These are phyloP conservation scores for Cladophialophora yegresii DNA, from an alignment of 2,329 filamentous ascomycete species.

Conservation along the genomic window DNA sequence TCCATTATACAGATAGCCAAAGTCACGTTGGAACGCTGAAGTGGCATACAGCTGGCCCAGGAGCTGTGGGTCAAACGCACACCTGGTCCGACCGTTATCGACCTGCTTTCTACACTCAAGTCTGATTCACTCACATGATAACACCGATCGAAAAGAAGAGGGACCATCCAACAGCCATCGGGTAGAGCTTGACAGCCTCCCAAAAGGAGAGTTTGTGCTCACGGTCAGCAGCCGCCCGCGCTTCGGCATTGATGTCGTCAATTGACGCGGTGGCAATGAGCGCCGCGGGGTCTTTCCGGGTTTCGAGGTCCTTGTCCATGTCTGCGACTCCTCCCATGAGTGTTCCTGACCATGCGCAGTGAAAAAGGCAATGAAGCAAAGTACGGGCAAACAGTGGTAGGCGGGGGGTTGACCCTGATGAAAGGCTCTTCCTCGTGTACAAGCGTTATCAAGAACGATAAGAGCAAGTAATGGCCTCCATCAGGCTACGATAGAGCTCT, in stretches of 20 bases:
- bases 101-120: conserved; percentile 65
- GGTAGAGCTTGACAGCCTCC: conserved; percentile 49
- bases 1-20: conserved; percentile 54
- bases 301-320: conserved; percentile 31
- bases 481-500: conserved; percentile 3
- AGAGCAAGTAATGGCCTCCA: conserved; percentile 12
- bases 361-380: background rate
- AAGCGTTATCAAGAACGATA: conserved; percentile 23
- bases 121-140: conserved; percentile 54
- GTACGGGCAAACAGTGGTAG: background rate
- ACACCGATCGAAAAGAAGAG: conserved; percentile 42
- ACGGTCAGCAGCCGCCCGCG: conserved; percentile 41
- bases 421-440: background rate
- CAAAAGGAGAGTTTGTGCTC: conserved; percentile 44
- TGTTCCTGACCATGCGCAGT: background rate
- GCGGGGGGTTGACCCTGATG: conserved; percentile 7
- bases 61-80: conserved; percentile 63
- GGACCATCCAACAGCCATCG: conserved; percentile 46
- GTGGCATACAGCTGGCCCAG: conserved; percentile 64
- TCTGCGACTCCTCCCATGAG: conserved; percentile 41
- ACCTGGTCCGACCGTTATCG: conserved; percentile 13
- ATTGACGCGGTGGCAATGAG: conserved; percentile 32
- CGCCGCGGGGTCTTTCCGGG: conserved; percentile 30
- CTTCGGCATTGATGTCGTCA: conserved; percentile 37
- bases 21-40: conserved; percentile 60